Percentiles rank a stretch among this genome's conserved stretches.
phyloP scores from a whole-genome alignment of 352 stramenopile genomes.

The Phytophthora sansomeana region DNA sequence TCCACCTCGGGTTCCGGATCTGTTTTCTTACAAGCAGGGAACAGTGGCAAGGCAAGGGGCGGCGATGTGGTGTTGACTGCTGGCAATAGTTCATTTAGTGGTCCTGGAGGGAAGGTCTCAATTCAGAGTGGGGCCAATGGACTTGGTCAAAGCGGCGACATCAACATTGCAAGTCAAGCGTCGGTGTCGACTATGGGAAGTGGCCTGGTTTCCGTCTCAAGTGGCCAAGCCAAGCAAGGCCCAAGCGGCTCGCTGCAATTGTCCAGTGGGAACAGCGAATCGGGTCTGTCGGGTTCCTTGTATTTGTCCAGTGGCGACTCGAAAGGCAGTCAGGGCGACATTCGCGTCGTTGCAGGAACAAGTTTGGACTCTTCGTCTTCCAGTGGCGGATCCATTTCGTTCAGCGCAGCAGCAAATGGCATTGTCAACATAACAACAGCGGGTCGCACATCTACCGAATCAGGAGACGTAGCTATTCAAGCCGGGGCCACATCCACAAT shows the following conservation, averaged over 20 bases:
- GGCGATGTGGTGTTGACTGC: constrained; percentile 19
- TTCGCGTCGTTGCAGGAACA: constrained; percentile 19
- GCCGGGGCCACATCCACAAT: constrained; percentile 8
- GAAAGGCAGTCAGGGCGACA: constrained; percentile 12
- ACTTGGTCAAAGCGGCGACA: constrained; percentile 31
- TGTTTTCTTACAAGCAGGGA: constrained; percentile 26
- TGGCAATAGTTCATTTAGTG: constrained; percentile 22
- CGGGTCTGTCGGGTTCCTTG: constrained; percentile 21
- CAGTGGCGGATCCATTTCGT: constrained; percentile 15
- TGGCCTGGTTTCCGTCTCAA: constrained; percentile 25
- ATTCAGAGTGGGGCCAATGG: constrained; percentile 22
- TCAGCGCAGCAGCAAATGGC: constrained; percentile 8
- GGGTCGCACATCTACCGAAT: constrained; percentile 9
- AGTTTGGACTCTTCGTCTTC: constrained; percentile 14
- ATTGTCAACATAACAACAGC: constrained; percentile 16
- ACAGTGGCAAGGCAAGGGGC: constrained; percentile 15
- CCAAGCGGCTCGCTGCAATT: constrained; percentile 22
- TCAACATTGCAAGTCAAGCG: constrained; percentile 37
- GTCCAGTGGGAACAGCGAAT: constrained; percentile 13
- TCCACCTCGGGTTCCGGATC: constrained; percentile 28
- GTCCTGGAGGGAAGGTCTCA: constrained; percentile 15
- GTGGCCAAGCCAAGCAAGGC: constrained; percentile 16
- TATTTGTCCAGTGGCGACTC: constrained; percentile 23
- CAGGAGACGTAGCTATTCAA: constrained; percentile 17
- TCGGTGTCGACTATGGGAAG: constrained; percentile 10